phyloP scores from a whole-genome alignment of 148 eudicot genomes.

The Fallopia convolvulus region DNA sequence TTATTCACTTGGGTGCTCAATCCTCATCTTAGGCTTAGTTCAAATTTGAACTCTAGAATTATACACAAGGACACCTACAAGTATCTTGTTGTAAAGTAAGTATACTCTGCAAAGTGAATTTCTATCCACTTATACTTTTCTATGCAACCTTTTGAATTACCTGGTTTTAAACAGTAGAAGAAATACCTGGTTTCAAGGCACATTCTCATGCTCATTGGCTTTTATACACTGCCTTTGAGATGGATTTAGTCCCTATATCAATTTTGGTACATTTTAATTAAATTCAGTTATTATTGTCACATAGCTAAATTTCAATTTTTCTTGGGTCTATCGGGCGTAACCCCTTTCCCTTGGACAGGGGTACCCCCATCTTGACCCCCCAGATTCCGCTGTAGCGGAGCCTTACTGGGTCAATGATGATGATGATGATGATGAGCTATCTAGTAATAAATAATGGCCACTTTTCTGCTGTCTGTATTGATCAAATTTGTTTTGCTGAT shows the following conservation, averaged over 20 bases:
- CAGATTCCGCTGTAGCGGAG: no score
- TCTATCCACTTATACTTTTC: neutral
- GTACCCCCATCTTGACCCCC: no score
- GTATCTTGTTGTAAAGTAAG: neutral
- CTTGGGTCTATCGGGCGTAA: no score
- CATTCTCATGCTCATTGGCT: no score
- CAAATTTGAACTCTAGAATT: neutral
- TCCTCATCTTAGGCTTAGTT: neutral
- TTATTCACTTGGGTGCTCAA: neutral
- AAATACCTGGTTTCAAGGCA: neutral
- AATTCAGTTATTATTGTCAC: no score
- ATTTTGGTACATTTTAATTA: no score
- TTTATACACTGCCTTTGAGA: no score
- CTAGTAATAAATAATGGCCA: neutral
- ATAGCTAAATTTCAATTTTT: no score
- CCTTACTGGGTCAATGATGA: no score
- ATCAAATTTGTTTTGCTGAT: neutral
- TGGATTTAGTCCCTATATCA: no score
- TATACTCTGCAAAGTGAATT: neutral
- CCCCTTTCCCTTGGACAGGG: no score
- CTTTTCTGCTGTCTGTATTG: neutral
- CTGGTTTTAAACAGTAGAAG: neutral
- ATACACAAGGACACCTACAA: neutral
- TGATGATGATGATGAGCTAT: no score
- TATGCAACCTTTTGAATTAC: neutral